A percentile compares a stretch with the other conserved stretches of the same genome.
These are phyloP conservation scores for Leucaena leucocephala DNA, from an alignment of 306 rosid genomes.

Conservation along the genomic window DNA sequence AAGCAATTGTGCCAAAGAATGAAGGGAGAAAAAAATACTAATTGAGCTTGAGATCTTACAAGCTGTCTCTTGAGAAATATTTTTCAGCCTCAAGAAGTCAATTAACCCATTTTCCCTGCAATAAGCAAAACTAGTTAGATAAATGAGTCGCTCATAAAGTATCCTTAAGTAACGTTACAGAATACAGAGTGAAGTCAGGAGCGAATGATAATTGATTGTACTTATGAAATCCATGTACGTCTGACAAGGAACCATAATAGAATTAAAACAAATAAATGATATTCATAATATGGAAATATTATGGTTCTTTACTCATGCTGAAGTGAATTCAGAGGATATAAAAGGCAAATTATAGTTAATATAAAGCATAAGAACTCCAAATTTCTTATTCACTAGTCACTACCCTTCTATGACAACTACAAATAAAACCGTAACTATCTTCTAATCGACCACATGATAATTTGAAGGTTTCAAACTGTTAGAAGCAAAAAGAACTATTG, in stretches of 20 bases:
- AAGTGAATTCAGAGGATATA: not conserved
- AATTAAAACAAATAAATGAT: not conserved
- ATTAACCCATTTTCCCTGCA: conserved; percentile 70
- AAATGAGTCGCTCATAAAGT: conserved; percentile 1
- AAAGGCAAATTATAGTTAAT: not conserved
- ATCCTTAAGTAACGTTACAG: not conserved
- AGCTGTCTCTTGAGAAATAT: conserved; percentile 54
- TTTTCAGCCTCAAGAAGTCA: conserved; percentile 50
- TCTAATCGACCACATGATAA: not conserved
- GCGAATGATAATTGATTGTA: not conserved
- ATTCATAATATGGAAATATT: no score
- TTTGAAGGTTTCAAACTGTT: not conserved
- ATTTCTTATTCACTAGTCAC: not conserved
- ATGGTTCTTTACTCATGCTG: not conserved
- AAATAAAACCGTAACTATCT: not conserved
- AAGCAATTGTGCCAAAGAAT: conserved; percentile 16
- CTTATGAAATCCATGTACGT: not conserved
- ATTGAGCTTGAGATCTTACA: conserved; percentile 56
- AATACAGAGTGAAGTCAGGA: not conserved
- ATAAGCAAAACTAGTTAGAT: conserved; percentile 19
- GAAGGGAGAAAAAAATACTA: not conserved
- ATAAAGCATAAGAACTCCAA: not conserved
- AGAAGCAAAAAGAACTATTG: not conserved
- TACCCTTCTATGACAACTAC: not conserved
- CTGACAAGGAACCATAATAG: not conserved